These are phyloP conservation scores for Agaricales sp. DNA, from an alignment of 1,284 basidiomycete genomes.

Conservation along the genomic window DNA sequence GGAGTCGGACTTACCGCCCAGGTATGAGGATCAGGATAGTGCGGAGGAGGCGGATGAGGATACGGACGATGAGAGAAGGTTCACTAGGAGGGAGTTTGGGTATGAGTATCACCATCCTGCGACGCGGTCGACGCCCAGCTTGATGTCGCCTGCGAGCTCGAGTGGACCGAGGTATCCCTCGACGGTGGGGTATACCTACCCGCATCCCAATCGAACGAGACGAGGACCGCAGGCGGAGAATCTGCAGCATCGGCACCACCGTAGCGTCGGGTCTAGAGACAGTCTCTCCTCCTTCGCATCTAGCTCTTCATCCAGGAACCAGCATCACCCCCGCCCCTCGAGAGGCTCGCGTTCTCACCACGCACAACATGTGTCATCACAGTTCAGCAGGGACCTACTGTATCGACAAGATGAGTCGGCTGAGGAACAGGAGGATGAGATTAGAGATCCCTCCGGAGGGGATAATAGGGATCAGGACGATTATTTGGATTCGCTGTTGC, in stretches of 20 bases:
- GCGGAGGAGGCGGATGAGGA: slow-evolving; percentile 70
- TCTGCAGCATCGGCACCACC: background rate
- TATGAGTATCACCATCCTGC: background rate
- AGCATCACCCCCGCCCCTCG: background rate
- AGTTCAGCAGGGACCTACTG: background rate
- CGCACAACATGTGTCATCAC: background rate
- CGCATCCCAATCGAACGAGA: background rate
- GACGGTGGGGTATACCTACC: background rate
- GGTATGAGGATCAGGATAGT: slow-evolving; percentile 50
- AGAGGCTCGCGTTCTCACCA: background rate
- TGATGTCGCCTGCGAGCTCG: slow-evolving; percentile 4
- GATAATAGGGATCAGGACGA: slow-evolving; percentile 22
- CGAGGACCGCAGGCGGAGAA: too few relatives aligned
- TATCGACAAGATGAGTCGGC: background rate
- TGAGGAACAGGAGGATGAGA: slow-evolving; percentile 7
- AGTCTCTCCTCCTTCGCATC: background rate
- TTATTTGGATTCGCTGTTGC: slow-evolving; percentile 65
- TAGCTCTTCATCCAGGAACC: background rate
- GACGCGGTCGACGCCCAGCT: background rate
- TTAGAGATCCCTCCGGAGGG: slow-evolving; percentile 3
- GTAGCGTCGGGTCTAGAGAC: background rate
- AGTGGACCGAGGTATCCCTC: background rate
- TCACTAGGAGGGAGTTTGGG: slow-evolving; percentile 14
- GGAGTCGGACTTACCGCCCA: slow-evolving; percentile 51
- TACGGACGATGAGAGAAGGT: slow-evolving; percentile 28